These are phyloP conservation scores for Colletotrichum aenigma DNA, from an alignment of 2,329 filamentous ascomycete genomes.

Conservation along the genomic window DNA sequence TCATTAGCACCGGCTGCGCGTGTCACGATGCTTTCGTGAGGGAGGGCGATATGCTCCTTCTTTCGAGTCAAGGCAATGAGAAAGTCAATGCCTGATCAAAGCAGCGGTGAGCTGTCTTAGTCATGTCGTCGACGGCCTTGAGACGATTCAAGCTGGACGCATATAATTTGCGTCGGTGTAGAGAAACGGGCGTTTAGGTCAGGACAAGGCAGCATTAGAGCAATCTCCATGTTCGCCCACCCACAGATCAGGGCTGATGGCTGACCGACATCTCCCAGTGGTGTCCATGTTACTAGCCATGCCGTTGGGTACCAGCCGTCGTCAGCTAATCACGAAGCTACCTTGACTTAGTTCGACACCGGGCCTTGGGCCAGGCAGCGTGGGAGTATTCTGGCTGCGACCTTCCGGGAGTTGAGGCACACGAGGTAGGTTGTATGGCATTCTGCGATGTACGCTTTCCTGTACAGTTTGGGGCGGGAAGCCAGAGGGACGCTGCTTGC, in stretches of 20 bases:
- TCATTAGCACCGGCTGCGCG: neutral
- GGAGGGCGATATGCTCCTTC: neutral
- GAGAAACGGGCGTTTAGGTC: neutral
- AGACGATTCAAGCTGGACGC: neutral
- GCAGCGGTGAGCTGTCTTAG: constrained; percentile 15
- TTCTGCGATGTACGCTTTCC: neutral
- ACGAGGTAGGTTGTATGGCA: neutral
- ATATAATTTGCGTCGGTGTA: neutral
- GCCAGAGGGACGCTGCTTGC: neutral
- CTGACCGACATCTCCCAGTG: neutral
- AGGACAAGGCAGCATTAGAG: neutral
- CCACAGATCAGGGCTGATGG: neutral
- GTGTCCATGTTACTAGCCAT: neutral
- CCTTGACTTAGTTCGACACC: neutral
- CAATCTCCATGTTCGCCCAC: neutral
- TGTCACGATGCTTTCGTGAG: neutral
- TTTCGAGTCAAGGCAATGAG: neutral
- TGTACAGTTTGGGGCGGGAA: neutral
- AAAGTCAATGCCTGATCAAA: neutral
- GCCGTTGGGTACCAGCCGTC: neutral
- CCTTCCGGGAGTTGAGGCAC: neutral
- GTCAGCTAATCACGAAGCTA: neutral
- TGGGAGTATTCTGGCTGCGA: neutral
- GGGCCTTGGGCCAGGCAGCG: neutral
- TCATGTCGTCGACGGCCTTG: neutral